Conservation (phyloP, 441 rosid species). For the Aquilaria agallochum region DNA sequence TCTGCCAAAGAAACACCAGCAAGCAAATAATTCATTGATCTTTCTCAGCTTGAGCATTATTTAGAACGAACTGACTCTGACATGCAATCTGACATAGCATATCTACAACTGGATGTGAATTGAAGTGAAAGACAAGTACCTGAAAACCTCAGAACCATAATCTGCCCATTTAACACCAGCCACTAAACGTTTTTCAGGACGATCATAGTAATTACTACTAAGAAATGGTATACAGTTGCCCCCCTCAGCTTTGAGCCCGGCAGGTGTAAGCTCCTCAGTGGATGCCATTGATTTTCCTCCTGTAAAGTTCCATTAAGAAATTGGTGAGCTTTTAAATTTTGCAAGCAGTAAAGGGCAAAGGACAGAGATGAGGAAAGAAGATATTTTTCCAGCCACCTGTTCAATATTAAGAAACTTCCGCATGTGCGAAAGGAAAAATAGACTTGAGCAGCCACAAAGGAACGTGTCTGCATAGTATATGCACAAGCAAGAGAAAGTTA, state of each 20-base stretch:
- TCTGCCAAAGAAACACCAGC: slow-evolving; percentile 20
- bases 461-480: no score
- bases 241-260: slow-evolving; percentile 26
- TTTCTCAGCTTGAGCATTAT: background rate
- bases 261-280: slow-evolving; percentile 16
- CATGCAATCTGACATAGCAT: no score
- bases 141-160: slow-evolving; percentile 54
- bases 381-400: no score
- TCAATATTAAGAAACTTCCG: no score
- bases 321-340: no score
- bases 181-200: slow-evolving; percentile 16
- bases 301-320: background rate
- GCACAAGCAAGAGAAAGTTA: no score
- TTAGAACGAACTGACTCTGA: background rate
- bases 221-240: slow-evolving; percentile 24
- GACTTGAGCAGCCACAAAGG: no score
- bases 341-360: no score
- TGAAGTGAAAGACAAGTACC: slow-evolving; percentile 20
- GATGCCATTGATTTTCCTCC: slow-evolving; percentile 19
- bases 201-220: slow-evolving; percentile 16
- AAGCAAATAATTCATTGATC: background rate
- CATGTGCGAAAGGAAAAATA: no score
- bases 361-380: no score
- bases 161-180: slow-evolving; percentile 51
- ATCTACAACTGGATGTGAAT: background rate